Evolutionary conservation across 2,329 filamentous ascomycete genomes (phyloP).

Genomic region (Aspergillus sp.): DNA sequence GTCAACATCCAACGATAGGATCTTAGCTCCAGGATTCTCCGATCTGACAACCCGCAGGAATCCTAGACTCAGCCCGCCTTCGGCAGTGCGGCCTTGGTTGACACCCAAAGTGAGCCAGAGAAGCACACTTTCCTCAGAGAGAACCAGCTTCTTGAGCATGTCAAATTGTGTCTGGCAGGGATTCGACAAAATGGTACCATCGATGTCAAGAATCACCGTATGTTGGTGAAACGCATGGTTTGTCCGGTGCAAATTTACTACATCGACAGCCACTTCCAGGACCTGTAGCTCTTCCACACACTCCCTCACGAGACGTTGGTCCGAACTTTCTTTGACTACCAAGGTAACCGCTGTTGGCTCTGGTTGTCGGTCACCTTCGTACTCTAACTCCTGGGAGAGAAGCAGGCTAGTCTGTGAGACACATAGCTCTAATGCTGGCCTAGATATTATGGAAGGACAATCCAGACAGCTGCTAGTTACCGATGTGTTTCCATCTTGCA

Average conservation of each 20-base stretch:
- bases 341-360: not conserved
- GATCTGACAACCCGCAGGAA: conserved; percentile 6
- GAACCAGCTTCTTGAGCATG: not conserved
- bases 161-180: not conserved
- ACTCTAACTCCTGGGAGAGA: not conserved
- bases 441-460: not conserved
- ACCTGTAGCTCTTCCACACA: not conserved
- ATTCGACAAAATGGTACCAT: not conserved
- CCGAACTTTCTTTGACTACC: not conserved
- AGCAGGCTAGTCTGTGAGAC: not conserved
- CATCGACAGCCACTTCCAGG: not conserved
- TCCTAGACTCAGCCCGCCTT: not conserved
- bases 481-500: not conserved
- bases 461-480: not conserved
- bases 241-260: not conserved
- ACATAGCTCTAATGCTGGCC: not conserved
- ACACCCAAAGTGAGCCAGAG: not conserved
- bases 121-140: not conserved
- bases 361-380: not conserved
- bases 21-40: not conserved
- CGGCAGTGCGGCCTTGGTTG: not conserved
- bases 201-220: not conserved
- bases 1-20: conserved; percentile 1
- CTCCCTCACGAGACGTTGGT: not conserved
- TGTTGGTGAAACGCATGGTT: not conserved